A percentile compares a stretch with the other conserved stretches of the same genome.
Conservation (phyloP, 2,329 filamentous ascomycete species). For the Neofusicoccum umdonicola region DNA sequence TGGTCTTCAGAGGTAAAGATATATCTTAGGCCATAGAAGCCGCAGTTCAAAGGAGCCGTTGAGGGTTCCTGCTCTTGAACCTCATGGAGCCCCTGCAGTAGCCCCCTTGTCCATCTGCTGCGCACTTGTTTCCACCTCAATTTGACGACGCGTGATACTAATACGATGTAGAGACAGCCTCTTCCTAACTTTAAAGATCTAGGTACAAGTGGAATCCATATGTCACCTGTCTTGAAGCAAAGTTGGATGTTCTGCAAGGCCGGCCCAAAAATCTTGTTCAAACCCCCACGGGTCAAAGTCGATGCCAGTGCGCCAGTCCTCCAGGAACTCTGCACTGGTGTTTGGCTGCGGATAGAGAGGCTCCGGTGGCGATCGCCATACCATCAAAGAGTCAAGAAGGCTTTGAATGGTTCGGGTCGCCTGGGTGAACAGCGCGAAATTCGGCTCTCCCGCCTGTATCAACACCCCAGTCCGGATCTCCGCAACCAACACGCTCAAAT, state of each 20-base stretch:
- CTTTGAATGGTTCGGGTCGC: not conserved
- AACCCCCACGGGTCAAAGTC: not conserved
- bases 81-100: too few relatives aligned
- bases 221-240: not conserved
- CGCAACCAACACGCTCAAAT: constrained; percentile 32
- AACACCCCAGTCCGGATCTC: constrained; percentile 30
- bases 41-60: too few relatives aligned
- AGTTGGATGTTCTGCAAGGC: not conserved
- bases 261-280: not conserved
- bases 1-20: too few relatives aligned
- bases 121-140: too few relatives aligned
- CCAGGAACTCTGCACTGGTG: not conserved
- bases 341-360: not conserved
- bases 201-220: too few relatives aligned
- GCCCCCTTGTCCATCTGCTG: too few relatives aligned
- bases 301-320: not conserved
- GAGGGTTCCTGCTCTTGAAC: too few relatives aligned
- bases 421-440: not conserved
- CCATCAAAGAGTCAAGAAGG: not conserved
- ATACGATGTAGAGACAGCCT: too few relatives aligned
- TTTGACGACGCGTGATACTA: too few relatives aligned
- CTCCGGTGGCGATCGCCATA: not conserved
- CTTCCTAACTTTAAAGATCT: too few relatives aligned
- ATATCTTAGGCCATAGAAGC: too few relatives aligned
- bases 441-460: not conserved